Conservation (phyloP, 2,329 filamentous ascomycete genomes). For the Penicillium sp. region DNA sequence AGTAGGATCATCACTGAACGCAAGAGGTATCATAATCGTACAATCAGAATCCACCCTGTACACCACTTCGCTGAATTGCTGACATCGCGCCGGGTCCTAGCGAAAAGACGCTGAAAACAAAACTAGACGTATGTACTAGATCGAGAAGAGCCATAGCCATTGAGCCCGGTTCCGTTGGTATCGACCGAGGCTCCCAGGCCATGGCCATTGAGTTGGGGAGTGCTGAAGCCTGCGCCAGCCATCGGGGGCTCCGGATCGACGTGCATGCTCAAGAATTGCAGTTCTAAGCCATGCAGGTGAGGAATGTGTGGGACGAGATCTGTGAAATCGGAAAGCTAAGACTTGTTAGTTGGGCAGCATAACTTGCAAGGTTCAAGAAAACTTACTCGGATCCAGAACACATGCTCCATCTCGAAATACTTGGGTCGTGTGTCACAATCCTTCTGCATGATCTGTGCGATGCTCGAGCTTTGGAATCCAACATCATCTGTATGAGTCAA, state of each 20-base stretch:
- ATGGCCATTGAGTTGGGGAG: slow-evolving; percentile 28
- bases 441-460: slow-evolving; percentile 34
- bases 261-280: slow-evolving; percentile 36
- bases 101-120: slow-evolving; percentile 18
- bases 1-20: slow-evolving; percentile 24
- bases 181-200: slow-evolving; percentile 19
- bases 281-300: slow-evolving; percentile 38
- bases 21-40: slow-evolving; percentile 39
- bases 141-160: slow-evolving; percentile 30
- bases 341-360: slow-evolving; percentile 5
- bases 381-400: slow-evolving; percentile 45
- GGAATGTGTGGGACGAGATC: slow-evolving; percentile 42
- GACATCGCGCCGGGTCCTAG: slow-evolving; percentile 14
- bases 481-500: slow-evolving; percentile 37
- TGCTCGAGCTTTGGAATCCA: slow-evolving; percentile 30
- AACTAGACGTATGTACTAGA: slow-evolving; percentile 37
- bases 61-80: slow-evolving; percentile 19
- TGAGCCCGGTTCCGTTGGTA: slow-evolving; percentile 24
- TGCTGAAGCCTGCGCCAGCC: slow-evolving; percentile 8
- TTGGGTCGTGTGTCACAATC: slow-evolving; percentile 40
- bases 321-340: slow-evolving; percentile 43
- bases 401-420: slow-evolving; percentile 43
- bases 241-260: slow-evolving; percentile 34
- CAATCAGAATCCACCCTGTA: slow-evolving; percentile 31
- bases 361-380: neutral